These are phyloP conservation scores for Ophiostoma australiae DNA, from an alignment of 2,329 filamentous ascomycete species.

Conservation along the genomic window DNA sequence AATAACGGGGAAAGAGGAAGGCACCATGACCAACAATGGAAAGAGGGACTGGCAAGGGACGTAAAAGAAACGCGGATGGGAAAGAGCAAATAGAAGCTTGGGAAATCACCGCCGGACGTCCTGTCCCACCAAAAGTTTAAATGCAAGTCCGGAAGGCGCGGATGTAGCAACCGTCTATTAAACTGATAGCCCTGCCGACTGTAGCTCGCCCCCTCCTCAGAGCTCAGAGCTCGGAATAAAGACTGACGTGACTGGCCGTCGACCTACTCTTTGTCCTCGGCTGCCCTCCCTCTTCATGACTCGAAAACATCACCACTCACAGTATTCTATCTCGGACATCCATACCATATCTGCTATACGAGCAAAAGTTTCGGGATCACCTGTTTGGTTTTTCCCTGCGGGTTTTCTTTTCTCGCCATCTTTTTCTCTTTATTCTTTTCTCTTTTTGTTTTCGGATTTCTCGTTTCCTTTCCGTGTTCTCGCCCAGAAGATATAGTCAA, in stretches of 20 bases:
- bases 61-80: neutral
- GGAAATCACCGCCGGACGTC: neutral
- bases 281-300: neutral
- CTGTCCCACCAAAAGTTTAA: constrained; percentile 12
- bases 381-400: neutral
- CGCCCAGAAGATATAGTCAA: neutral
- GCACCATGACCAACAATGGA: neutral
- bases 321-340: neutral
- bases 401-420: neutral
- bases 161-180: constrained; percentile 11
- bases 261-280: constrained; percentile 2
- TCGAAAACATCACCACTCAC: neutral
- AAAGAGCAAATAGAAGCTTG: neutral
- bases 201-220: neutral
- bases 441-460: neutral
- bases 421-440: neutral
- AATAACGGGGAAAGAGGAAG: neutral
- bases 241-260: neutral
- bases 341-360: neutral
- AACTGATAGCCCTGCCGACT: neutral
- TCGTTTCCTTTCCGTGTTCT: neutral
- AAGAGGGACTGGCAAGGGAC: neutral
- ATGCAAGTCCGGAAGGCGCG: constrained; percentile 13
- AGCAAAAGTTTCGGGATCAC: neutral
- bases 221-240: neutral